phyloP scores from a whole-genome alignment of 1,284 basidiomycete genomes.

The Athelia psychrophila region DNA sequence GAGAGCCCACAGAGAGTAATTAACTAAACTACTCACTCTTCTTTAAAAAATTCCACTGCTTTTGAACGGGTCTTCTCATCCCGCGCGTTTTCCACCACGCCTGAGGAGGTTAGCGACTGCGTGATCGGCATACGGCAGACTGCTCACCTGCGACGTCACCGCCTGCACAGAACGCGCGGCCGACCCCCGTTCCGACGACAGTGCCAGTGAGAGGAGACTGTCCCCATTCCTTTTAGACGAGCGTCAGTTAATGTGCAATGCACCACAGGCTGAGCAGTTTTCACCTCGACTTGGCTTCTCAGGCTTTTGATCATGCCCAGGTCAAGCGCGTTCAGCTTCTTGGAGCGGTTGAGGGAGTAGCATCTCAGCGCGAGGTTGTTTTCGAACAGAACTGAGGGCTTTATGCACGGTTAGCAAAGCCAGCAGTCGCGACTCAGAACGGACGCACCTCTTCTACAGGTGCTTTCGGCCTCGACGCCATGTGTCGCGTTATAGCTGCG shows the following conservation, averaged over 20 bases:
- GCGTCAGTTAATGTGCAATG: constrained; percentile 8
- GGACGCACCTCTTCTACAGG: not conserved
- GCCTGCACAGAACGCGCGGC: constrained; percentile 90
- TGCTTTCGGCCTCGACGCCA: constrained; percentile 32
- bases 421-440: not conserved
- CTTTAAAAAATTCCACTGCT: constrained; percentile 86
- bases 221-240: constrained; percentile 68
- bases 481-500: constrained; percentile 56
- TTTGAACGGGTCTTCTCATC: constrained; percentile 49
- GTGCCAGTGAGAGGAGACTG: constrained; percentile 71
- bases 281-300: constrained; percentile 71
- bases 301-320: constrained; percentile 80
- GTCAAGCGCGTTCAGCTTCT: constrained; percentile 87
- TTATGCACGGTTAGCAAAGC: not conserved
- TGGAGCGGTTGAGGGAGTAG: constrained; percentile 80
- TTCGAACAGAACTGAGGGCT: constrained; percentile 70
- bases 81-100: constrained; percentile 50
- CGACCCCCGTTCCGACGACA: constrained; percentile 77
- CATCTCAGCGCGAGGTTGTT: constrained; percentile 61
- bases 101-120: constrained; percentile 29
- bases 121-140: not conserved
- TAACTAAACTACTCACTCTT: constrained; percentile 75
- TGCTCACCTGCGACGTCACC: constrained; percentile 87
- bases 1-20: no score
- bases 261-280: constrained; percentile 14